These are phyloP conservation scores for Myxozyma sirexii DNA, from an alignment of 805 yeast genomes.

Conservation along the genomic window DNA sequence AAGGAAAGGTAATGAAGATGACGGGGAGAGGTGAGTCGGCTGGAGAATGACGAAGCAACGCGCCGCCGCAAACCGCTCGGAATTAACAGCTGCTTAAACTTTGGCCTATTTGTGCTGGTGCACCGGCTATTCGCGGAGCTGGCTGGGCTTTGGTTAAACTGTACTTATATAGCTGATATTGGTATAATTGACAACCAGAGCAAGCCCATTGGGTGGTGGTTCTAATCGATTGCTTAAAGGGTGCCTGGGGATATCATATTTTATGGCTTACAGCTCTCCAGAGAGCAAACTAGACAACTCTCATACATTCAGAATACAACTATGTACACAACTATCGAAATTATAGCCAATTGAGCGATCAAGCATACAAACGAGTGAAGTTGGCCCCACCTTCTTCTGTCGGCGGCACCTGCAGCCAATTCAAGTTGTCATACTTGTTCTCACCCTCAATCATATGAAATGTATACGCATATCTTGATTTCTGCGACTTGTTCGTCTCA, in stretches of 20 bases:
- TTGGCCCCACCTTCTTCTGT: constrained; percentile 56
- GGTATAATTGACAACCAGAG: too few relatives aligned
- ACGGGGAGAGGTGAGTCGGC: too few relatives aligned
- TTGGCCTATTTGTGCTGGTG: neutral
- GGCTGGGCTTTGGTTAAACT: neutral
- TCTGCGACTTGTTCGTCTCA: constrained; percentile 56
- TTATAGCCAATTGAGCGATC: neutral
- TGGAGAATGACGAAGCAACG: neutral
- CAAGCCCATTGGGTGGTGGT: too few relatives aligned
- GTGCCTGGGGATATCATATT: too few relatives aligned
- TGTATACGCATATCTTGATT: constrained; percentile 74
- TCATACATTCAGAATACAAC: too few relatives aligned
- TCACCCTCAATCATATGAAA: constrained; percentile 77
- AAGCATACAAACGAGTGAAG: constrained; percentile 53
- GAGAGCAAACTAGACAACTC: too few relatives aligned
- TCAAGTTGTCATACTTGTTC: constrained; percentile 60
- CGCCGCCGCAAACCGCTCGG: constrained; percentile 7
- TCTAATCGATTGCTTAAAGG: too few relatives aligned
- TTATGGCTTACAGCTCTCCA: too few relatives aligned
- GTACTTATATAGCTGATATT: too few relatives aligned
- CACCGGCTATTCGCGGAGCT: neutral
- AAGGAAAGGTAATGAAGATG: neutral
- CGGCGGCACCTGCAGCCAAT: constrained; percentile 81
- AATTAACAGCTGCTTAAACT: neutral
- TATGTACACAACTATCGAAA: too few relatives aligned